Conservation (phyloP, 768 basidiomycete genomes). For the Agrocybe praecox region DNA sequence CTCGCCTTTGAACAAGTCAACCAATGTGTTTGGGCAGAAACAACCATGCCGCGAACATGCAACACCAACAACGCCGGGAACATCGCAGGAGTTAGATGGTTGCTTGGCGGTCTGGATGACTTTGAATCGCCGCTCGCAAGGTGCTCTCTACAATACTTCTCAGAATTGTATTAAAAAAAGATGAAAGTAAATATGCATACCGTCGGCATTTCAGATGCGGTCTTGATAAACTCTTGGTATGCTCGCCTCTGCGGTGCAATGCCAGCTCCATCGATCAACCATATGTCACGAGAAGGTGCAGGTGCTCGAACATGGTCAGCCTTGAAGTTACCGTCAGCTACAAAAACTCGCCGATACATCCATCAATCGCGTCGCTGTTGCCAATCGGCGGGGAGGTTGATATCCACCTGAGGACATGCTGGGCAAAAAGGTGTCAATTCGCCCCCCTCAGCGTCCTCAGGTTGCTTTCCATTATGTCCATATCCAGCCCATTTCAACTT, state of each 20-base stretch:
- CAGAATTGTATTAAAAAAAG: no score
- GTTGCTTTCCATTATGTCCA: slow-evolving; percentile 1
- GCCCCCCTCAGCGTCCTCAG: not conserved
- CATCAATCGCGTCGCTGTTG: slow-evolving; percentile 4
- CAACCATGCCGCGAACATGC: not conserved
- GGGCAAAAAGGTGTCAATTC: slow-evolving; percentile 20
- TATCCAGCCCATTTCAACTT: slow-evolving; percentile 15
- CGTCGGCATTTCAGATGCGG: not conserved
- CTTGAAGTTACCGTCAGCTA: slow-evolving; percentile 16
- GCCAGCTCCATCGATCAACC: slow-evolving; percentile 13
- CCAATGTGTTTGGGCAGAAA: not conserved
- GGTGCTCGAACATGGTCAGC: slow-evolving; percentile 11
- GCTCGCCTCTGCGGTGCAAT: slow-evolving; percentile 3
- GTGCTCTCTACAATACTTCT: not conserved
- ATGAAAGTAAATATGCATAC: not conserved
- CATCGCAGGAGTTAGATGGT: not conserved
- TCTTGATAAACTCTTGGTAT: not conserved
- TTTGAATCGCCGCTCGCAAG: not conserved
- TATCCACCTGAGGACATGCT: slow-evolving; percentile 24
- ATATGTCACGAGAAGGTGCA: not conserved
- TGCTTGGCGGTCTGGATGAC: not conserved
- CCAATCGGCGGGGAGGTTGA: slow-evolving; percentile 27
- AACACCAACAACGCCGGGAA: not conserved
- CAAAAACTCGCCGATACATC: slow-evolving; percentile 6
- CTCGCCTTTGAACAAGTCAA: not conserved